These are phyloP conservation scores for Gracilaria caudata DNA, from an alignment of 23 red algal species.

Conservation along the genomic window DNA sequence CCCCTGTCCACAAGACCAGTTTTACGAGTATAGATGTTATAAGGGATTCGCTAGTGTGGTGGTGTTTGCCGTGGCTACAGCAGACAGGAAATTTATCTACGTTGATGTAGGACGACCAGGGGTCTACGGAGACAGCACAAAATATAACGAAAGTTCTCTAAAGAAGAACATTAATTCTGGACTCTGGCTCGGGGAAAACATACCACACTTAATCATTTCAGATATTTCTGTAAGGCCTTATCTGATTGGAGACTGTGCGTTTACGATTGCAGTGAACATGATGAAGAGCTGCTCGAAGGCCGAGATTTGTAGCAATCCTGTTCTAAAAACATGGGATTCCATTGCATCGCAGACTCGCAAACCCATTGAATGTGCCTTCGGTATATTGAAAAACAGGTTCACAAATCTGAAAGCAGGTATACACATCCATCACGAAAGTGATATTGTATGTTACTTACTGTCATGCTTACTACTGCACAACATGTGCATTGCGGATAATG, in stretches of 20 bases:
- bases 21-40: constrained; percentile 12
- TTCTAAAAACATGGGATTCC: constrained; percentile 18
- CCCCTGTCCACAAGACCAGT: not conserved
- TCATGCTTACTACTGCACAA: constrained; percentile 26
- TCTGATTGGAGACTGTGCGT: constrained; percentile 43
- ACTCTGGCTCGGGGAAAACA: constrained; percentile 12
- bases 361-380: constrained; percentile 39
- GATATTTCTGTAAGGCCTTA: not conserved
- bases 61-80: not conserved
- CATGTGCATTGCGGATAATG: constrained; percentile 2
- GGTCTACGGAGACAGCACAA: constrained; percentile 22
- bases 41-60: constrained; percentile 17
- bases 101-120: constrained; percentile 12
- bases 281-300: constrained; percentile 26
- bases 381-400: constrained; percentile 46
- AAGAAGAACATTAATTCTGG: constrained; percentile 13
- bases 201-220: constrained; percentile 14
- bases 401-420: not conserved
- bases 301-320: not conserved
- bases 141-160: not conserved
- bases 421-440: constrained; percentile 17
- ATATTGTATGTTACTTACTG: not conserved
- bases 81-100: constrained; percentile 9
- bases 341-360: constrained; percentile 26
- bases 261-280: constrained; percentile 5